phyloP scores from a whole-genome alignment of 257 asterid species.

The Jacaranda copaia region DNA sequence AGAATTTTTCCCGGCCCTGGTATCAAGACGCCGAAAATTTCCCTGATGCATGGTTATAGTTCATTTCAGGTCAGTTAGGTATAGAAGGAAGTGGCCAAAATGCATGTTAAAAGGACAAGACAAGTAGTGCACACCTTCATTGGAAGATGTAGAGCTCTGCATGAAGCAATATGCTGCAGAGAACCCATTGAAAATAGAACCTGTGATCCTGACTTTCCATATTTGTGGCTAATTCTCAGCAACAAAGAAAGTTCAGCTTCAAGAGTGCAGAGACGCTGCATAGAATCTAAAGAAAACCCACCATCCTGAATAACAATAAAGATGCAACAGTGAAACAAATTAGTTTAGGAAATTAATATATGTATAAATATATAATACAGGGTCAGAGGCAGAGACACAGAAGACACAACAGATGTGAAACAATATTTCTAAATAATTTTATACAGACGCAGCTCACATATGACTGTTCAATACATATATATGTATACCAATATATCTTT shows the following conservation, averaged over 20 bases:
- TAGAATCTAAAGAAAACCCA: conserved; percentile 76
- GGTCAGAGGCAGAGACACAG: background rate
- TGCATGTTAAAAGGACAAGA: conserved; percentile 19
- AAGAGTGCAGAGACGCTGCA: conserved; percentile 90
- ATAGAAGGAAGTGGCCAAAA: conserved; percentile 5
- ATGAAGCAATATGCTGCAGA: conserved; percentile 77
- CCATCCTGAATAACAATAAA: conserved; percentile 63
- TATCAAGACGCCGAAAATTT: conserved; percentile 55
- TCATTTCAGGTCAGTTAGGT: conserved; percentile 22
- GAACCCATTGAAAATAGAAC: conserved; percentile 93
- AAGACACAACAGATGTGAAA: background rate
- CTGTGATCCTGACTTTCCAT: conserved; percentile 88
- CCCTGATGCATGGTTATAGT: conserved; percentile 55
- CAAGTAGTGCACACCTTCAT: conserved; percentile 56
- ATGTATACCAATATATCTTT: background rate
- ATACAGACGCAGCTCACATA: background rate
- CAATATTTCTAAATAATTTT: background rate
- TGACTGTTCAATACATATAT: background rate
- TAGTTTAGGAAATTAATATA: conserved; percentile 5
- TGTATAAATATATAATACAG: background rate
- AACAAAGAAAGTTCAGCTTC: conserved; percentile 85
- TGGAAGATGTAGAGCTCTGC: conserved; percentile 76
- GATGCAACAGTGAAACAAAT: conserved; percentile 6
- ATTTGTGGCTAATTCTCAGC: conserved; percentile 87
- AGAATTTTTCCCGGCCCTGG: conserved; percentile 63